A percentile compares a stretch with the other conserved stretches of the same genome.
These are phyloP conservation scores for Anisodus tanguticus DNA, from an alignment of 257 asterid species.

Conservation along the genomic window DNA sequence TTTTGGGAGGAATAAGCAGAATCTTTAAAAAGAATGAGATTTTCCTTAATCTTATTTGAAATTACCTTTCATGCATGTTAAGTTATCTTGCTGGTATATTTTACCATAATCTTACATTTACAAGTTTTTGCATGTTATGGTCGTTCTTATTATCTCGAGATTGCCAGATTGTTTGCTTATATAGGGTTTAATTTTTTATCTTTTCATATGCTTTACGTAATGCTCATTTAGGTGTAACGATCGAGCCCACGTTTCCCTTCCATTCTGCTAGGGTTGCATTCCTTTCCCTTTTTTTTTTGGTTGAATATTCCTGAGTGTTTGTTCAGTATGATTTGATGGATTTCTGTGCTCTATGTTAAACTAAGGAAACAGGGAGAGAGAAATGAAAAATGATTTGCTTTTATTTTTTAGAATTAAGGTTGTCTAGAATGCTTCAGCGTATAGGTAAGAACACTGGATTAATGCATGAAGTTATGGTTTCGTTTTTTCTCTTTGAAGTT, in stretches of 20 bases:
- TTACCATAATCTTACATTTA: not conserved
- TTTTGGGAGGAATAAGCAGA: not conserved
- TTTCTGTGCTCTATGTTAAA: not conserved
- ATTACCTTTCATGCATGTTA: not conserved
- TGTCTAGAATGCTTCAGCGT: not conserved
- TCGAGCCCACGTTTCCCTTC: not conserved
- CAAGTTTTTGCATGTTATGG: not conserved
- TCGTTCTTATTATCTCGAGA: not conserved
- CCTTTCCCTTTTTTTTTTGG: not conserved
- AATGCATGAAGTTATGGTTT: not conserved
- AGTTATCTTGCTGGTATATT: not conserved
- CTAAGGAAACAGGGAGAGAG: not conserved
- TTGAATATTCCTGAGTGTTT: not conserved
- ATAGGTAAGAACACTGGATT: not conserved
- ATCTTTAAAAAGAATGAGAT: not conserved
- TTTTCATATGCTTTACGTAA: slow-evolving; percentile 9
- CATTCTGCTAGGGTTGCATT: not conserved
- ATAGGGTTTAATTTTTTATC: not conserved
- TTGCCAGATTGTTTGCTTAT: not conserved
- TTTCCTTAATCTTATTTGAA: not conserved
- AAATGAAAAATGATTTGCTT: not conserved
- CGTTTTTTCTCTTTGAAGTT: not conserved
- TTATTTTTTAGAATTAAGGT: not conserved
- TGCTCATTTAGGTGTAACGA: not conserved
- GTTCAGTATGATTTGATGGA: not conserved